phyloP scores from a whole-genome alignment of 768 basidiomycete species.

The Suillus paluster region DNA sequence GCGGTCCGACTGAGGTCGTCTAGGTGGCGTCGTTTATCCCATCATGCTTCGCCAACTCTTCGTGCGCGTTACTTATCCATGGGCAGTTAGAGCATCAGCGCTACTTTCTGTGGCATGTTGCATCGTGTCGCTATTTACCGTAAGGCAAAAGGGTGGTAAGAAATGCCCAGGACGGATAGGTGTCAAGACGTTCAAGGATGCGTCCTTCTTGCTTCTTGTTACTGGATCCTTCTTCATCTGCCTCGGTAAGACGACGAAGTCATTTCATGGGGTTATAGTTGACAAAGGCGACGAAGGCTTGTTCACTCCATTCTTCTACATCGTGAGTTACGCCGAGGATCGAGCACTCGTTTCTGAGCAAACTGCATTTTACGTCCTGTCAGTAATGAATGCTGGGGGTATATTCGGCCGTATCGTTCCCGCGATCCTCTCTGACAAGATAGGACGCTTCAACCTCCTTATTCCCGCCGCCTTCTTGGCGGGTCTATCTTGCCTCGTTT shows the following conservation, averaged over 20 bases:
- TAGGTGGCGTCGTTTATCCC: conserved; percentile 74
- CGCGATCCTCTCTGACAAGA: conserved; percentile 62
- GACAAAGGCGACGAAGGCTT: conserved; percentile 47
- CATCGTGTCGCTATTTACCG: conserved; percentile 48
- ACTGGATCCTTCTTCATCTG: conserved; percentile 62
- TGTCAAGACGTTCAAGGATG: conserved; percentile 45
- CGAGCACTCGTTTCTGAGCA: conserved; percentile 41
- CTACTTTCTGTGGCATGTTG: conserved; percentile 55
- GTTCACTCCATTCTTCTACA: conserved; percentile 75
- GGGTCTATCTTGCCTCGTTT: conserved; percentile 58
- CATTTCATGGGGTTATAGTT: background rate
- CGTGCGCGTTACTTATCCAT: conserved; percentile 57
- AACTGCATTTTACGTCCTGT: conserved; percentile 58
- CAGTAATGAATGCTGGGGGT: conserved; percentile 72
- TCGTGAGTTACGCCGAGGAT: conserved; percentile 60
- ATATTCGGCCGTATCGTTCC: conserved; percentile 68
- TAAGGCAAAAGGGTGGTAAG: conserved; percentile 35
- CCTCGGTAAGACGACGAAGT: conserved; percentile 48
- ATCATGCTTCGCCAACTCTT: conserved; percentile 66
- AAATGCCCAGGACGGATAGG: conserved; percentile 25
- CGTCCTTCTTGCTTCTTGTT: conserved; percentile 55
- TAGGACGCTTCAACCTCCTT: conserved; percentile 72
- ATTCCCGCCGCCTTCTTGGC: conserved; percentile 64
- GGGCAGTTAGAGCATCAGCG: conserved; percentile 63
- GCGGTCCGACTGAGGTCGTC: conserved; percentile 23